A percentile compares a stretch with the other conserved stretches of the same genome.
phyloP scores from a whole-genome alignment of 192 early-diverging fungal species.

The Coemansia sp. region DNA sequence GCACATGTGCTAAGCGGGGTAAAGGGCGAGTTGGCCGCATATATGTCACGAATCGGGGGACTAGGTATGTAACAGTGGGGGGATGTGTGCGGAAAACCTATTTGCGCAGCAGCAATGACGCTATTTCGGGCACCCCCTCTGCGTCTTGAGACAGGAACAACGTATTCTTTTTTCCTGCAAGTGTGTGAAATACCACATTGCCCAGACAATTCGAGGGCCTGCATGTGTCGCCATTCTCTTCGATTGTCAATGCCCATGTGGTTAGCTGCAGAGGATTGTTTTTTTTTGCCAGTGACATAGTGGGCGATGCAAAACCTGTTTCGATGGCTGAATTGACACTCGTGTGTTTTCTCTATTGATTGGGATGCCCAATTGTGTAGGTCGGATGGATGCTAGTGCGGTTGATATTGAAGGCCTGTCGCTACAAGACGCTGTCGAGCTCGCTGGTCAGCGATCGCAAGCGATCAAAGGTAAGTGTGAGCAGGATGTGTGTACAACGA shows the following conservation, averaged over 20 bases:
- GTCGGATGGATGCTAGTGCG: neutral
- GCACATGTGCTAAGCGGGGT: constrained; percentile 16
- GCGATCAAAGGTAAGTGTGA: neutral
- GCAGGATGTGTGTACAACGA: neutral
- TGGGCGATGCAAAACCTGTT: neutral
- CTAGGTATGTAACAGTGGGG: constrained; percentile 6
- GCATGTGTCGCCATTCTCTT: neutral
- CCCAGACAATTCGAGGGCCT: neutral
- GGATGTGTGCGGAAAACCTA: neutral
- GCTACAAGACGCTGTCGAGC: neutral
- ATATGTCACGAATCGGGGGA: neutral
- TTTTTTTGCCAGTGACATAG: neutral
- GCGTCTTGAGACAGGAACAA: neutral
- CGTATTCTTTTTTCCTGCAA: neutral
- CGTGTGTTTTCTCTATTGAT: neutral
- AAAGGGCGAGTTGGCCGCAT: constrained; percentile 2
- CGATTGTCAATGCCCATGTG: constrained; percentile 5
- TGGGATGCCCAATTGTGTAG: neutral
- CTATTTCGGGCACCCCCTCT: neutral
- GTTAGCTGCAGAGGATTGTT: neutral
- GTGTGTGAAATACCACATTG: neutral
- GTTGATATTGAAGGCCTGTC: neutral
- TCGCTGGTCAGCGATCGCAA: neutral
- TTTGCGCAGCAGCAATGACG: constrained; percentile 1
- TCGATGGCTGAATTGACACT: neutral